These are phyloP conservation scores for Annulohypoxylon truncatum DNA, from an alignment of 2,329 filamentous ascomycete species.

Conservation along the genomic window DNA sequence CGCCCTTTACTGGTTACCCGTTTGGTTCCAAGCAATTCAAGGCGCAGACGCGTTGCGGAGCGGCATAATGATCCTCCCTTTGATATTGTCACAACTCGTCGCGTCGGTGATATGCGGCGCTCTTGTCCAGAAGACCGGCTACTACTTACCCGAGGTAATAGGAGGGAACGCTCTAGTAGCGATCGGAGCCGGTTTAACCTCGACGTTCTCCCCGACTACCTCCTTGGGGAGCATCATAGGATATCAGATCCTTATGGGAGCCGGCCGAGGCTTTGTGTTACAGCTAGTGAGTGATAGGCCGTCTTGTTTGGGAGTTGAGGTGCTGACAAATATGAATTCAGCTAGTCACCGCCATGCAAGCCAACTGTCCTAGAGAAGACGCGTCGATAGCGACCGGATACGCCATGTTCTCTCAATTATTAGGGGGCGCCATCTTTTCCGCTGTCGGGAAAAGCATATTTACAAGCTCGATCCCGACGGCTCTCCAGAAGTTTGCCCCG, in stretches of 20 bases:
- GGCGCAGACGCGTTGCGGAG: slow-evolving; percentile 37
- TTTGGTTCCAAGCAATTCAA: slow-evolving; percentile 47
- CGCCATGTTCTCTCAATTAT: slow-evolving; percentile 62
- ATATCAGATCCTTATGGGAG: slow-evolving; percentile 48
- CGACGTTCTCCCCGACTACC: slow-evolving; percentile 47
- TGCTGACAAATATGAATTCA: slow-evolving; percentile 20
- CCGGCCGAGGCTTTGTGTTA: slow-evolving; percentile 45
- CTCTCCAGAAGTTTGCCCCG: slow-evolving; percentile 56
- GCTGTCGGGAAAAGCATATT: slow-evolving; percentile 65
- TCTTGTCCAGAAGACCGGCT: slow-evolving; percentile 46
- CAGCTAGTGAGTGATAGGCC: slow-evolving; percentile 41
- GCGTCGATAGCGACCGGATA: slow-evolving; percentile 48
- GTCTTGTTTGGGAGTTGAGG: not conserved
- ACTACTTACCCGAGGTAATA: slow-evolving; percentile 52
- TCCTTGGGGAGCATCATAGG: slow-evolving; percentile 50
- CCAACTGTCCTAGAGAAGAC: slow-evolving; percentile 42
- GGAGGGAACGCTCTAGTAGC: slow-evolving; percentile 47
- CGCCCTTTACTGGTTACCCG: slow-evolving; percentile 43
- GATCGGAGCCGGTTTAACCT: slow-evolving; percentile 52
- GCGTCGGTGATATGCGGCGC: slow-evolving; percentile 41
- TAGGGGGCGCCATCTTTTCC: slow-evolving; percentile 63
- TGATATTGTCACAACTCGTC: slow-evolving; percentile 45
- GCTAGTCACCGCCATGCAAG: slow-evolving; percentile 47
- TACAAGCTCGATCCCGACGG: slow-evolving; percentile 57
- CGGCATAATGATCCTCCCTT: slow-evolving; percentile 45